Evolutionary conservation across 352 stramenopile species (phyloP).

Genomic region (Phytophthora ramorum): DNA sequence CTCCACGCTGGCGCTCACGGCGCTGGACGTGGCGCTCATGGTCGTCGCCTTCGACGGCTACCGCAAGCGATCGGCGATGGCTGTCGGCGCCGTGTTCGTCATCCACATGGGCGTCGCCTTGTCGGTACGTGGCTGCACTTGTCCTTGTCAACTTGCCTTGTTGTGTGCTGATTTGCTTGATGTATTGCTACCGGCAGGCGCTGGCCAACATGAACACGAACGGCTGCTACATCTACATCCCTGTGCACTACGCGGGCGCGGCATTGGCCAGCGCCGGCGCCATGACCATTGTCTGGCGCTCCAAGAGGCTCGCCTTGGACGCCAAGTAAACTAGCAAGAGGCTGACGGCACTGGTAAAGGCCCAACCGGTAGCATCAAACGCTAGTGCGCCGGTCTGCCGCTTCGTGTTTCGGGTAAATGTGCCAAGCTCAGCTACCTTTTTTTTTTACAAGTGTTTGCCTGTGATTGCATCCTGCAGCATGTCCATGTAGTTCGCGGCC

Average conservation of each 20-base stretch:
- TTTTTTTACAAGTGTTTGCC: conserved; percentile 4
- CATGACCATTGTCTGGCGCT: conserved; percentile 50
- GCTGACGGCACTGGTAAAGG: neutral
- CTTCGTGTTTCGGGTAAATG: conserved; percentile 21
- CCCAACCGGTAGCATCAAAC: neutral
- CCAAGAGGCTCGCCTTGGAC: conserved; percentile 40
- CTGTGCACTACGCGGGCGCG: conserved; percentile 74
- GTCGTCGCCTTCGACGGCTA: conserved; percentile 85
- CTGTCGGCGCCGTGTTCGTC: conserved; percentile 61
- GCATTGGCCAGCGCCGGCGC: conserved; percentile 54
- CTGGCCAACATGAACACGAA: conserved; percentile 81
- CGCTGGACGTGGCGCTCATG: conserved; percentile 85
- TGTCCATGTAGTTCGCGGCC: too few species aligned
- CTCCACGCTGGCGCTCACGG: conserved; percentile 76
- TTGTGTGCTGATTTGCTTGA: conserved; percentile 10
- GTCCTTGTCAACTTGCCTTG: neutral
- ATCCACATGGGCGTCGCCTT: conserved; percentile 80
- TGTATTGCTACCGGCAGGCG: conserved; percentile 32
- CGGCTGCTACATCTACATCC: conserved; percentile 80
- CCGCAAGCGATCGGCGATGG: conserved; percentile 60
- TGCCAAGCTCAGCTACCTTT: conserved; percentile 5
- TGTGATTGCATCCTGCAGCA: too few species aligned
- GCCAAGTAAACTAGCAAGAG: conserved; percentile 29
- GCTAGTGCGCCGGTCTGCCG: neutral
- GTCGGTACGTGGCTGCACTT: conserved; percentile 51